Base-by-base conservation (phyloP, 352 stramenopile genomes). In the Thraustochytrium striatum region DNA sequence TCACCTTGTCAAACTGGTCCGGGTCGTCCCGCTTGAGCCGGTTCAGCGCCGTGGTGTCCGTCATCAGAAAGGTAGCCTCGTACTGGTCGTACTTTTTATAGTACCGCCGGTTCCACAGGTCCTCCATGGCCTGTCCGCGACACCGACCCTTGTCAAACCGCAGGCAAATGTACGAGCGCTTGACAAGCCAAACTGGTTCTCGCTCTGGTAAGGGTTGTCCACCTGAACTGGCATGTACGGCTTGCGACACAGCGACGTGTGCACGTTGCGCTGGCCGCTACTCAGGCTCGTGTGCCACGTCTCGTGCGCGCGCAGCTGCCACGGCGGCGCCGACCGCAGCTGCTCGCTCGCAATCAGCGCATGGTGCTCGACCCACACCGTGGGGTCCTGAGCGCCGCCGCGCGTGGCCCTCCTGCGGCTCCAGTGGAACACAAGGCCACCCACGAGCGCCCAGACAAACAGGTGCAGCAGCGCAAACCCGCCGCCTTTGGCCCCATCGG, bases 1-100 rank as follows among this genome's bases (percentile, higher is more conserved):
- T 80, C 13, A 80, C 58, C 16, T 80, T 80, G 36, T 80, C 50
- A 32, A 80, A 80, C 28, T 70, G 57, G 8, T 80, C 70, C 55
- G 39, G 50, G 36, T 80, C 70, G 47, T 80, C 70, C 2, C 70
- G 55, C 58, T 80, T 80, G 38, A 80, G 53, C 19, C 70, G 36
- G 43, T 80, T 80, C 1, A 80, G 36, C 21, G 70, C 70, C 39
- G 70, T 80, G 19, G 70, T 80, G 57, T 80, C 70, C 21, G 70
- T 80, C 70, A 80, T 80, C 28, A 80, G 58, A 32, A 80, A 80
- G 28, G 32, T 80, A 5, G 38, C 70, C 36, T 69, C 58, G 25
- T 59, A 70, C 21, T 43, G 30, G 38, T 80, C 70, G 68, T 80
- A 80, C 58, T 80, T 80, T 58, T 80, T 80, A 35, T 72, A 72